These are phyloP conservation scores for Aspergillus fischeri DNA, from an alignment of 2,329 filamentous ascomycete species.

Conservation along the genomic window DNA sequence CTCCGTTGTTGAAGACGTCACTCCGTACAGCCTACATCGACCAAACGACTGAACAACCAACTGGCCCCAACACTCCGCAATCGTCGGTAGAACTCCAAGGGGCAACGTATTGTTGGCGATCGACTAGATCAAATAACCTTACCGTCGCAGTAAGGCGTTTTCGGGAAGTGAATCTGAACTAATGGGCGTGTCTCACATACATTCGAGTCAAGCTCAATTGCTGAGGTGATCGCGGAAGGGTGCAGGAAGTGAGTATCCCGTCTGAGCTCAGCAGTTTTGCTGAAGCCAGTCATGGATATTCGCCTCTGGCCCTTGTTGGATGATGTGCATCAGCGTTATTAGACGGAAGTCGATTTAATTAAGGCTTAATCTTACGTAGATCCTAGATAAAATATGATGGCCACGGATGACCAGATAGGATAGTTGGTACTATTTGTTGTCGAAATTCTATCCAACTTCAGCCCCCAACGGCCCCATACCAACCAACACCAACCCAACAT, in stretches of 20 bases:
- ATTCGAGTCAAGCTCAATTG: background rate
- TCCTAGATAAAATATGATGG: no score
- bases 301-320: background rate
- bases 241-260: no score
- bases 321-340: background rate
- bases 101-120: background rate
- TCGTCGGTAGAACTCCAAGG: background rate
- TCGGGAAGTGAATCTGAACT: background rate
- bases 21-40: background rate
- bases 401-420: no score
- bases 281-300: no score
- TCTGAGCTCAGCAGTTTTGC: background rate
- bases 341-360: no score
- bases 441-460: no score
- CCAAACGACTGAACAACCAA: background rate
- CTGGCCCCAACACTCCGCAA: background rate
- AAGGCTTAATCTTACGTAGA: no score
- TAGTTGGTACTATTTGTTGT: no score
- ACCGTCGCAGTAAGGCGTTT: background rate
- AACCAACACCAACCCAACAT: background rate
- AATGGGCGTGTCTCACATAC: background rate
- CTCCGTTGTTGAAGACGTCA: background rate
- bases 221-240: background rate
- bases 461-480: background rate
- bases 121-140: background rate